These are phyloP conservation scores for Beauveria brongniartii DNA, from an alignment of 2,329 filamentous ascomycete species.

Conservation along the genomic window DNA sequence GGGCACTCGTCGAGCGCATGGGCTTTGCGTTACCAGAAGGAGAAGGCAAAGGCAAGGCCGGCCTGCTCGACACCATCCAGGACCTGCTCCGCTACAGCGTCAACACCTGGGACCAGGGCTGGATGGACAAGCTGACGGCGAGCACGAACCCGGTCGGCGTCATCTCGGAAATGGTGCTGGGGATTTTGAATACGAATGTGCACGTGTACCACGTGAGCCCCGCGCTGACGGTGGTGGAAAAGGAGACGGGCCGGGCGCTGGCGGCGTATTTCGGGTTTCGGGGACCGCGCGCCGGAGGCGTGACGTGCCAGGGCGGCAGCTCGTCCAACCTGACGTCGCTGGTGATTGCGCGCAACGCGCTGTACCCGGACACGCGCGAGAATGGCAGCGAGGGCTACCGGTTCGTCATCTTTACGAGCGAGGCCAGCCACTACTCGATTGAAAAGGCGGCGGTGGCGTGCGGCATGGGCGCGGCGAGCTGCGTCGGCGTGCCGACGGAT, in stretches of 20 bases:
- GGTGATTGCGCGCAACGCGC: conserved; percentile 75
- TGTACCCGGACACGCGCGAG: conserved; percentile 70
- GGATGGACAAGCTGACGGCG: conserved; percentile 92
- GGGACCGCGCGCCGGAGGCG: conserved; percentile 62
- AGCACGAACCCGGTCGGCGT: conserved; percentile 87
- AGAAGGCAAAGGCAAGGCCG: conserved; percentile 57
- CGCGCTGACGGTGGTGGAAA: conserved; percentile 79
- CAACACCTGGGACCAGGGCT: conserved; percentile 96
- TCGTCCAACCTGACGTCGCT: conserved; percentile 81
- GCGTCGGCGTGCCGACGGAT: conserved; percentile 70
- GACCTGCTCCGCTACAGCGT: conserved; percentile 76
- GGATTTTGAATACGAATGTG: conserved; percentile 82
- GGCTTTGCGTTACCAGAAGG: conserved; percentile 48
- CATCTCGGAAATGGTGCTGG: conserved; percentile 74
- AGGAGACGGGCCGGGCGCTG: conserved; percentile 64
- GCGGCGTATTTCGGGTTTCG: conserved; percentile 70
- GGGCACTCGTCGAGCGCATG: conserved; percentile 47
- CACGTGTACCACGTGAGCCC: conserved; percentile 95
- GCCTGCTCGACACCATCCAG: conserved; percentile 62
- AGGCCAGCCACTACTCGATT: conserved; percentile 87
- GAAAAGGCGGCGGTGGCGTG: conserved; percentile 88
- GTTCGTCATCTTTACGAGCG: conserved; percentile 84
- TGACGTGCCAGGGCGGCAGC: conserved; percentile 74
- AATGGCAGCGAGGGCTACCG: conserved; percentile 59
- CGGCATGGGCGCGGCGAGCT: conserved; percentile 69